Percentiles rank a stretch among this genome's conserved stretches.
Conservation (phyloP, 768 basidiomycete species). For the Rhizopogon rudus region DNA sequence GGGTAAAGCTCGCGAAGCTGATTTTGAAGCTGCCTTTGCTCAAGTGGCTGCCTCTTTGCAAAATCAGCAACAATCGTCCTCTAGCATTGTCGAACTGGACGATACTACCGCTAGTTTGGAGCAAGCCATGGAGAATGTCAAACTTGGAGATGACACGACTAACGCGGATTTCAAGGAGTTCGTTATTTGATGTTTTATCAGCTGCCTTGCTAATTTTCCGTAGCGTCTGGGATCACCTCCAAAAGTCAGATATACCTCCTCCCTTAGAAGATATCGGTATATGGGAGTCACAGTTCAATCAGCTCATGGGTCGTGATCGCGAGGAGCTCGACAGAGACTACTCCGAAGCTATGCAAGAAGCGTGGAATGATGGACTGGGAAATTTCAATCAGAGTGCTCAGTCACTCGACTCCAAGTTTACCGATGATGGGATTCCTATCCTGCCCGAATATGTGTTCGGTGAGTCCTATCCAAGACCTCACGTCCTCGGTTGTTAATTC, state of each 20-base stretch:
- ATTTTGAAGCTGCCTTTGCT: conserved; percentile 85
- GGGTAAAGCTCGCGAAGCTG: conserved; percentile 71
- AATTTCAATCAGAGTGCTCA: conserved; percentile 31
- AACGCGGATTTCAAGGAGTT: conserved; percentile 52
- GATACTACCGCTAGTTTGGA: conserved; percentile 36
- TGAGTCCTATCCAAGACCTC: conserved; percentile 29
- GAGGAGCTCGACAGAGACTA: conserved; percentile 65
- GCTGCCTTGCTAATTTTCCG: conserved; percentile 1
- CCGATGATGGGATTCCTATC: conserved; percentile 73
- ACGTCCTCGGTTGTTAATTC: not conserved
- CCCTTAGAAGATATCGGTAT: conserved; percentile 61
- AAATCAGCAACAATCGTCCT: conserved; percentile 35
- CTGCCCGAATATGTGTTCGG: conserved; percentile 74
- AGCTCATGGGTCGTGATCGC: conserved; percentile 64
- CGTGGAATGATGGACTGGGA: conserved; percentile 57
- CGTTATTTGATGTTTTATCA: conserved; percentile 15
- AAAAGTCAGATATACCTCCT: conserved; percentile 52
- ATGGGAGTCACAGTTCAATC: conserved; percentile 83
- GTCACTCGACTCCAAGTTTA: conserved; percentile 42
- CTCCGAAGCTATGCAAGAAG: conserved; percentile 53
- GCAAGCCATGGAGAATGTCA: conserved; percentile 30
- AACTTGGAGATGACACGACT: conserved; percentile 28
- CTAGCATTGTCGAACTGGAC: conserved; percentile 51
- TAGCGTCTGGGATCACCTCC: conserved; percentile 62
- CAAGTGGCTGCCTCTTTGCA: conserved; percentile 54